Percentiles rank a stretch among this genome's conserved stretches.
phyloP scores from a whole-genome alignment of 2,329 filamentous ascomycete genomes.

The Aureobasidium sp. region DNA sequence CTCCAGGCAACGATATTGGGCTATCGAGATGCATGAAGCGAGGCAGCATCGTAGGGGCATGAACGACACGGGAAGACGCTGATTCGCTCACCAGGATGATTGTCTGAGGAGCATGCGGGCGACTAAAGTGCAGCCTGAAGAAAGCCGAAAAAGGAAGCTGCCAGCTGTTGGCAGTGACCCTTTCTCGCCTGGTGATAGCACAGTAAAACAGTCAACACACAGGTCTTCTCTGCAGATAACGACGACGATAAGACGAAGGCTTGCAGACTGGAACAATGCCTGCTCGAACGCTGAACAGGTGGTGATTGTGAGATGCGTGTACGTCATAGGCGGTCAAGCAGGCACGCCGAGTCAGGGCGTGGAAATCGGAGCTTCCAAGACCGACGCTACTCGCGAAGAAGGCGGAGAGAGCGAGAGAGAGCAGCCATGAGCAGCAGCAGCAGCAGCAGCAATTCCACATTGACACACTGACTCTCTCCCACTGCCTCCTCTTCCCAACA shows the following conservation, averaged over 20 bases:
- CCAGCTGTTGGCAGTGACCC: no score
- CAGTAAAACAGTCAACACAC: no score
- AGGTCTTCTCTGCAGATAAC: no score
- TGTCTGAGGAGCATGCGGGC: neutral
- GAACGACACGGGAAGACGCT: neutral
- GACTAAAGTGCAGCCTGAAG: neutral
- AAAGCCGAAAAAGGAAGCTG: no score
- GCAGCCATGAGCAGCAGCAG: conserved; percentile 4
- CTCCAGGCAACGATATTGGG: neutral
- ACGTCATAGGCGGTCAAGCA: conserved; percentile 2
- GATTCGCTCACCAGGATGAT: neutral
- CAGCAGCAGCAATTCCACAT: conserved; percentile 5
- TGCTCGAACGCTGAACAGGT: neutral
- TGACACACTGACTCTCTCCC: neutral
- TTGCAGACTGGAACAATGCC: no score
- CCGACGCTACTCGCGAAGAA: conserved; percentile 5
- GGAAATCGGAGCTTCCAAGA: neutral
- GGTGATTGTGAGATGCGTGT: neutral
- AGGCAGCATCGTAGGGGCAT: neutral
- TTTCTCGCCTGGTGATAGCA: no score
- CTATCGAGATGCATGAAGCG: neutral
- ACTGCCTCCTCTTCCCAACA: neutral
- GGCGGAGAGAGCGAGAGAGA: neutral
- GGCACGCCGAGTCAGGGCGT: neutral
- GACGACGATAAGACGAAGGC: no score